Evolutionary conservation across 1,284 basidiomycete species (phyloP).

Genomic region (Apiotrichum mycotoxinovorans): DNA sequence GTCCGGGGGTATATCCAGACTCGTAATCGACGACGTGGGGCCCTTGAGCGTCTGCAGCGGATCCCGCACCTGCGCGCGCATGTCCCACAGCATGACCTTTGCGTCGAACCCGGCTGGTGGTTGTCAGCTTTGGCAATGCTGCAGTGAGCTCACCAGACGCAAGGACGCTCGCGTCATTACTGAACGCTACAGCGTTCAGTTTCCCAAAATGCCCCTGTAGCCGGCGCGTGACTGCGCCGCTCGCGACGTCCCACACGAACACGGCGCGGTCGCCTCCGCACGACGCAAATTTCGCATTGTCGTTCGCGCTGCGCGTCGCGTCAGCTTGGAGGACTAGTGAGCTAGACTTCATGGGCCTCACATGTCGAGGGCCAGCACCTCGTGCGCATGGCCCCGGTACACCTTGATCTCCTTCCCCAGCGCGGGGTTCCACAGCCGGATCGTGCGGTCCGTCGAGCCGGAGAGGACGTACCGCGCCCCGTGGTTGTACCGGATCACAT

Average conservation of each 20-base stretch:
- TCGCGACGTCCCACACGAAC: slow-evolving; percentile 92
- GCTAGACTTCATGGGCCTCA: slow-evolving; percentile 55
- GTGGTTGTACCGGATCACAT: slow-evolving; percentile 79
- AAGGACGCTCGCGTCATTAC: slow-evolving; percentile 71
- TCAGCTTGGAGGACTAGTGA: neutral
- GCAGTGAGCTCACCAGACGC: slow-evolving; percentile 64
- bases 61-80: slow-evolving; percentile 71
- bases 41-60: slow-evolving; percentile 91
- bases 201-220: slow-evolving; percentile 85
- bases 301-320: slow-evolving; percentile 63
- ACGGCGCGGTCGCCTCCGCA: slow-evolving; percentile 90
- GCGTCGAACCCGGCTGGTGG: slow-evolving; percentile 60
- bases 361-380: slow-evolving; percentile 86
- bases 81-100: slow-evolving; percentile 82
- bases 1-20: slow-evolving; percentile 61
- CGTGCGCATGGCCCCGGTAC: slow-evolving; percentile 88
- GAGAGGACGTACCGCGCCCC: slow-evolving; percentile 83
- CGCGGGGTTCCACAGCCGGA: slow-evolving; percentile 86
- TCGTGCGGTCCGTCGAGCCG: slow-evolving; percentile 83
- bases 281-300: slow-evolving; percentile 90
- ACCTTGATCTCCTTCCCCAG: slow-evolving; percentile 81
- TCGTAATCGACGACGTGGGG: slow-evolving; percentile 82
- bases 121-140: neutral
- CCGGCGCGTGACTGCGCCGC: slow-evolving; percentile 73
- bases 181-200: slow-evolving; percentile 83